These are phyloP conservation scores for Eimeria mitis DNA, from an alignment of 169 alveolate genomes.

Conservation along the genomic window DNA sequence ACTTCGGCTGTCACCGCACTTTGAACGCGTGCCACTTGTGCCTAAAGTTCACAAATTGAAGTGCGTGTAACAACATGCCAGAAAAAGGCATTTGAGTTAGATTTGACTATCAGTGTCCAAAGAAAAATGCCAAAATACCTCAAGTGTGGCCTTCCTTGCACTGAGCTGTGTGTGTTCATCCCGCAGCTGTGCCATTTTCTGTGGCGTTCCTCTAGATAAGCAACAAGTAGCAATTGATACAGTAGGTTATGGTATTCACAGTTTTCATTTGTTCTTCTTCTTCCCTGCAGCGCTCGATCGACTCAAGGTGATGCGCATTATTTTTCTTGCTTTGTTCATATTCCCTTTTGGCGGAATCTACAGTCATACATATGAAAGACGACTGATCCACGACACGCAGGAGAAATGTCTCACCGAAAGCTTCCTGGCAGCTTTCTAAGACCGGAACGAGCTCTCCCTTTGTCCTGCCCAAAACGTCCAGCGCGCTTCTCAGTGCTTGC, in stretches of 20 bases:
- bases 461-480: background rate
- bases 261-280: slow-evolving; percentile 12
- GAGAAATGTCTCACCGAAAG: slow-evolving; percentile 2
- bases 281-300: slow-evolving; percentile 27
- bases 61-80: background rate
- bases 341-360: background rate
- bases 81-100: background rate
- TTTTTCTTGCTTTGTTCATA: slow-evolving; percentile 9
- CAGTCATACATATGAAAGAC: background rate
- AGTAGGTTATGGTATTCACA: background rate
- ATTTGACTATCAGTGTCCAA: background rate
- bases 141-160: background rate
- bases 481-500: background rate
- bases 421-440: background rate
- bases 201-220: background rate
- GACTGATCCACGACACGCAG: background rate
- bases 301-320: background rate
- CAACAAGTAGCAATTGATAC: no score
- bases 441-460: background rate
- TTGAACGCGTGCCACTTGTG: slow-evolving; percentile 6
- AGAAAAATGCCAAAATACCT: background rate
- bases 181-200: background rate
- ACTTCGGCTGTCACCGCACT: background rate
- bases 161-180: slow-evolving; percentile 5
- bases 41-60: slow-evolving; percentile 12